Conservation (phyloP, 176 grass and related monocot species). For the Themeda triandra region DNA sequence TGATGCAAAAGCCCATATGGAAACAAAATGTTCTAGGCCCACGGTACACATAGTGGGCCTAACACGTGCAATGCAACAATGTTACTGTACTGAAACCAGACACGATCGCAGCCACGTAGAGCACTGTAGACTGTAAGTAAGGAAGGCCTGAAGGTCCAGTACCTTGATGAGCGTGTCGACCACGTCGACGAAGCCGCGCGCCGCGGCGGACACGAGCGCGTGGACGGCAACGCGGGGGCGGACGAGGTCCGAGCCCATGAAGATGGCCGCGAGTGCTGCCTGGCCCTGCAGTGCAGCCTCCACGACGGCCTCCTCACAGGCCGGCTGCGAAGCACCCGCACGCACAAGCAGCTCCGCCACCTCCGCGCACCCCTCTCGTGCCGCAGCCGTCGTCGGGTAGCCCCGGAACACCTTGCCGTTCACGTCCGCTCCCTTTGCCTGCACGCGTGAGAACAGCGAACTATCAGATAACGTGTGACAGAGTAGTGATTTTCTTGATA, state of each 20-base stretch:
- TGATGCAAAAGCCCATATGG: not conserved
- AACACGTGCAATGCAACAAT: not conserved
- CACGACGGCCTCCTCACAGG: conserved; percentile 94
- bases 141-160: not conserved
- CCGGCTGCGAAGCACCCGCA: conserved; percentile 78
- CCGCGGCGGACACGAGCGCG: conserved; percentile 73
- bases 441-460: not conserved
- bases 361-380: conserved; percentile 66
- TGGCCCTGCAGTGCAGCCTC: conserved; percentile 76
- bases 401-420: conserved; percentile 85
- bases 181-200: conserved; percentile 74
- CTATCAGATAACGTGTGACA: not conserved
- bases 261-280: conserved; percentile 58
- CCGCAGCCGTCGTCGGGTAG: conserved; percentile 73
- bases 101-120: not conserved
- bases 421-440: conserved; percentile 86
- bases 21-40: not conserved
- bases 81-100: not conserved
- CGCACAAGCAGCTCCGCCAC: conserved; percentile 74
- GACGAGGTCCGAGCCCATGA: conserved; percentile 86
- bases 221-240: conserved; percentile 64
- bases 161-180: conserved; percentile 83
- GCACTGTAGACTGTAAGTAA: not conserved
- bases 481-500: not conserved
- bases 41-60: not conserved